Base-by-base conservation (phyloP, 768 basidiomycete genomes). In the Sarcomyxa edulis region DNA sequence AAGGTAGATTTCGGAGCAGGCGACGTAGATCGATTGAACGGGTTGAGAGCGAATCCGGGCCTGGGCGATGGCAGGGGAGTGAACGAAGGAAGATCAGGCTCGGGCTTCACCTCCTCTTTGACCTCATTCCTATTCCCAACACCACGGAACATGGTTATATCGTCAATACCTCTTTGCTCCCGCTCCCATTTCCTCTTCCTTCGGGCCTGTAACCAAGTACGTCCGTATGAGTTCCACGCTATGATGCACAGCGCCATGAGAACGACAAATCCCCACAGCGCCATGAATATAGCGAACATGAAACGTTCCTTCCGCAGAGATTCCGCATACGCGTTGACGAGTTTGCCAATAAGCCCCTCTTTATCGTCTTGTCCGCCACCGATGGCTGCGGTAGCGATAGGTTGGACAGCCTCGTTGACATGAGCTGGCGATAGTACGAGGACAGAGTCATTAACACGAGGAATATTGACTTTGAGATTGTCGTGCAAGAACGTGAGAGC, bases 401-500 rank as follows among this genome's bases (percentile, higher is more conserved):
- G 91, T 34, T 65, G 64, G 3, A 84, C 73, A 15, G 82, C 79
- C 49, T 92, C 90, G 51, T 85, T 66, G 40, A 94, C 78, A 3
- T 74, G 65, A 3, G 59, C 56, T 3, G 80, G 78, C 1, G 90
- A 90, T 38, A 96, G 74, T 21, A 93, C 68, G 32, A 98, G 81
- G 20, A 81, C 69, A 26, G 73, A 71, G 35, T 84, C 65, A 42
- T 90, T 84, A 40, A 97, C 73, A 32, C 74, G 76, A 0, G 93
- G 85, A 42, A 98, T 71, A 50, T 87, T 62, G 51, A 98, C 68
- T 33, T 80, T 68, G 32, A 94, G 79, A 61, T 96, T 90, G 46
- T 91, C 66, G 55, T 95, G 83, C 46, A 98, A 66, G 73, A 95
- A 97, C 0, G 92, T 97, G 27, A 96, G 68, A 5, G 86, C 92